A percentile compares a stretch with the other conserved stretches of the same genome.
Conservation (phyloP, 2,329 filamentous ascomycete genomes). For the Fusarium xyrophilum region DNA sequence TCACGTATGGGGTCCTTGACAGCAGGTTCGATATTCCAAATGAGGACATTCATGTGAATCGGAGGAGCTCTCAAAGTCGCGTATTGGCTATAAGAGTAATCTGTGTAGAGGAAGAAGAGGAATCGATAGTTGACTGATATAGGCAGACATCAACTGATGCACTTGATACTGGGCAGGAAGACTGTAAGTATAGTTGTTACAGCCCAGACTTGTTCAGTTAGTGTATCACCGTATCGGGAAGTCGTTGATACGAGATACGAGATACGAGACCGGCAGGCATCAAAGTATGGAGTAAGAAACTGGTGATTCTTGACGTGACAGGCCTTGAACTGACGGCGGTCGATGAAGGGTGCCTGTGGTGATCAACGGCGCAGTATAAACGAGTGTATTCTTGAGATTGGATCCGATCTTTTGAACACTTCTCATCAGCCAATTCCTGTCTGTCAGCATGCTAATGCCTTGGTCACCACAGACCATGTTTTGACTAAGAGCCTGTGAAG, state of each 20-base stretch:
- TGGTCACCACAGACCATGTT: neutral
- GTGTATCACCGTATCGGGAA: neutral
- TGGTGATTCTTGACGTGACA: neutral
- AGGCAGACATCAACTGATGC: conserved; percentile 7
- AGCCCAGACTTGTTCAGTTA: neutral
- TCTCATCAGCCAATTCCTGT: neutral
- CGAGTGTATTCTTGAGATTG: neutral
- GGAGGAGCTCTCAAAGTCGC: neutral
- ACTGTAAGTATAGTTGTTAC: neutral
- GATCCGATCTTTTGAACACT: neutral
- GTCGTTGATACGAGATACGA: conserved; percentile 30
- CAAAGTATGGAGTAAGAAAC: neutral
- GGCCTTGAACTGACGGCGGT: conserved; percentile 10
- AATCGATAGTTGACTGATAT: conserved; percentile 5
- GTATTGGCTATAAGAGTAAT: neutral
- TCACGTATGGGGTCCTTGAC: neutral
- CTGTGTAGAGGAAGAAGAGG: neutral
- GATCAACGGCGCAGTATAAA: neutral
- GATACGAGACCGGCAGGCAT: conserved; percentile 27
- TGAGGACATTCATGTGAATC: neutral
- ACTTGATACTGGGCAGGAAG: neutral
- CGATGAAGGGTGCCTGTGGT: neutral
- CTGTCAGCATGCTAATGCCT: neutral
- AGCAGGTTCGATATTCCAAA: neutral
- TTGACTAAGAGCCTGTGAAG: neutral